A percentile compares a stretch with the other conserved stretches of the same genome.
phyloP scores from a whole-genome alignment of 352 stramenopile species.

The Globisporangium paroecandrum region DNA sequence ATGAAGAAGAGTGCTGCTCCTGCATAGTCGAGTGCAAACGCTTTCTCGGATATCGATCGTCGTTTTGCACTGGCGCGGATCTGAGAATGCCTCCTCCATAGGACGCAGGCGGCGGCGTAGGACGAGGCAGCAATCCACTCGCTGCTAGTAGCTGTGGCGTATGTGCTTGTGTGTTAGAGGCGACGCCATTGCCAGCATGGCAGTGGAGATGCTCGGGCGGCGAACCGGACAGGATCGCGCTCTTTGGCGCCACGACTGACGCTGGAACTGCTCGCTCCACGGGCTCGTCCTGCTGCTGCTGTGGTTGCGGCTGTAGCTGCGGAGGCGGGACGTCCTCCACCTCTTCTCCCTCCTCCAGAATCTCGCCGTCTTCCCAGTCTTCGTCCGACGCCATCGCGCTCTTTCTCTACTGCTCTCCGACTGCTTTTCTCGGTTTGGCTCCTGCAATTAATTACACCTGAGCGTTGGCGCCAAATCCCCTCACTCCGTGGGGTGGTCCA shows the following conservation, averaged over 20 bases:
- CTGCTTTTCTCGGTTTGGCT: too few species aligned
- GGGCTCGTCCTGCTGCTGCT: slow-evolving; percentile 17
- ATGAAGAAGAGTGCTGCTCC: slow-evolving; percentile 1
- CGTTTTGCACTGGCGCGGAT: neutral
- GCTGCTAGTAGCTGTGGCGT: neutral
- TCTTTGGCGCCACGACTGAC: slow-evolving; percentile 5
- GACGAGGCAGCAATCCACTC: neutral
- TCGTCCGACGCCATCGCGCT: slow-evolving; percentile 24
- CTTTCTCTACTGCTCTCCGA: neutral
- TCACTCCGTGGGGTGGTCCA: too few species aligned
- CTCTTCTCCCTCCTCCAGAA: slow-evolving; percentile 66
- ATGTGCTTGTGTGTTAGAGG: neutral
- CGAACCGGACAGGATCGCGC: slow-evolving; percentile 13
- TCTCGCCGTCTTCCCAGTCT: slow-evolving; percentile 73
- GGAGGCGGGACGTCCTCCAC: slow-evolving; percentile 10
- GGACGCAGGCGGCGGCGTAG: neutral
- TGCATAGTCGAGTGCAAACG: slow-evolving; percentile 30
- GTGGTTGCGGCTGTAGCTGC: neutral
- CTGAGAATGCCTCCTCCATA: slow-evolving; percentile 12
- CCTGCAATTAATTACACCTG: too few species aligned
- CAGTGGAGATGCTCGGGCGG: slow-evolving; percentile 6
- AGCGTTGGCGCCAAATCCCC: too few species aligned
- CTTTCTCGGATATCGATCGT: slow-evolving; percentile 21
- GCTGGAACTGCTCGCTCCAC: slow-evolving; percentile 2
- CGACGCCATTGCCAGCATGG: neutral